phyloP scores from a whole-genome alignment of 2,329 filamentous ascomycete species.

The Colletotrichum sidae region DNA sequence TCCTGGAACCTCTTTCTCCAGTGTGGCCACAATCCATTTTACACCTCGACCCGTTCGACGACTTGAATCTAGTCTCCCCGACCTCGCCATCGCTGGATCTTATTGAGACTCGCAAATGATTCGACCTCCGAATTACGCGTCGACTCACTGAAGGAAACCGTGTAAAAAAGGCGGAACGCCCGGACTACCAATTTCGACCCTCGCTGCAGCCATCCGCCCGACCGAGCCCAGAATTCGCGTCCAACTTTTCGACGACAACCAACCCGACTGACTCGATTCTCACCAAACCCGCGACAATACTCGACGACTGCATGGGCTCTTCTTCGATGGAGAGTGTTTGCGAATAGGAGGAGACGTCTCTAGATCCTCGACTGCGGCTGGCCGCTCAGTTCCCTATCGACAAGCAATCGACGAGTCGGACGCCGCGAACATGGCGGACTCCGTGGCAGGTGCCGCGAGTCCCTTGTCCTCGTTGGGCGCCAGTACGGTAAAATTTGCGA shows the following conservation, averaged over 20 bases:
- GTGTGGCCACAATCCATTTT: conserved; percentile 18
- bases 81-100: conserved; percentile 5
- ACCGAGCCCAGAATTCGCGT: conserved; percentile 28
- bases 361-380: conserved; percentile 41
- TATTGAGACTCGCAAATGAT: conserved; percentile 14
- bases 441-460: conserved; percentile 31
- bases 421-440: conserved; percentile 44
- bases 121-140: conserved; percentile 16
- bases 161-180: conserved; percentile 17
- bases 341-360: conserved; percentile 39
- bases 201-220: conserved; percentile 34
- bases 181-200: conserved; percentile 29
- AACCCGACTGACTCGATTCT: conserved; percentile 2
- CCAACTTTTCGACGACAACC: conserved; percentile 23
- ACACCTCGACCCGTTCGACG: conserved; percentile 26
- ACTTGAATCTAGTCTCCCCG: conserved; percentile 9
- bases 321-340: conserved; percentile 48
- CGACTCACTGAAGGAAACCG: conserved; percentile 1
- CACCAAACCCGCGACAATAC: conserved; percentile 13
- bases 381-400: conserved; percentile 40
- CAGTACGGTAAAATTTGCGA: conserved; percentile 46
- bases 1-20: conserved; percentile 34
- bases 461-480: conserved; percentile 39
- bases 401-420: conserved; percentile 40
- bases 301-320: conserved; percentile 36